Percentiles rank a stretch among this genome's conserved stretches.
phyloP scores from a whole-genome alignment of 257 asterid genomes.

The Knoxia roxburghii region DNA sequence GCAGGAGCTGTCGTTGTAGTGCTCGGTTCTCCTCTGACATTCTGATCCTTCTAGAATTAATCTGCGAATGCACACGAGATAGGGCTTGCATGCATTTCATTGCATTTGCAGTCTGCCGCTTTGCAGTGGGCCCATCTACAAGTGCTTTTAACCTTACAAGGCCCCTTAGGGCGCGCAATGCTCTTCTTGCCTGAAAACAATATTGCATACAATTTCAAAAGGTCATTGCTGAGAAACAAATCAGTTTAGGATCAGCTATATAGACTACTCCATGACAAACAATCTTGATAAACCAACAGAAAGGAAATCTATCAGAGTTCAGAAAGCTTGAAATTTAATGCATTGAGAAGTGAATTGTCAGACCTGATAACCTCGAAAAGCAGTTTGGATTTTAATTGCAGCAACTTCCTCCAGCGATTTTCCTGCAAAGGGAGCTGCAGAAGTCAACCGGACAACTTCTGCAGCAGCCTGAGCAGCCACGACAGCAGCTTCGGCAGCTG shows the following conservation, averaged over 20 bases:
- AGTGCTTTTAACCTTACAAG: conserved; percentile 84
- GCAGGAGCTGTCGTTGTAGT: conserved; percentile 82
- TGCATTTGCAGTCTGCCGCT: conserved; percentile 81
- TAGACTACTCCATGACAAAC: neutral
- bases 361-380: conserved; percentile 91
- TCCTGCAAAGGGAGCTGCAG: conserved; percentile 41
- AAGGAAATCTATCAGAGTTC: conserved; percentile 1
- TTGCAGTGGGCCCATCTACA: conserved; percentile 72
- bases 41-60: conserved; percentile 68
- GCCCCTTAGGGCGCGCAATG: conserved; percentile 81
- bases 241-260: neutral
- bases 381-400: conserved; percentile 76
- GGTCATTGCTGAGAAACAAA: neutral
- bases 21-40: conserved; percentile 89
- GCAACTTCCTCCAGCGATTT: conserved; percentile 77
- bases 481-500: conserved; percentile 69
- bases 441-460: conserved; percentile 49
- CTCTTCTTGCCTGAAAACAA: conserved; percentile 79
- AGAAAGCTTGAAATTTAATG: conserved; percentile 6
- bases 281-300: neutral
- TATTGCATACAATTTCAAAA: neutral
- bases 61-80: conserved; percentile 86
- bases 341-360: neutral
- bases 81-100: conserved; percentile 81
- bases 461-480: conserved; percentile 75